phyloP scores from a whole-genome alignment of 768 basidiomycete genomes.

The Tylopilus vinaceipallidus region DNA sequence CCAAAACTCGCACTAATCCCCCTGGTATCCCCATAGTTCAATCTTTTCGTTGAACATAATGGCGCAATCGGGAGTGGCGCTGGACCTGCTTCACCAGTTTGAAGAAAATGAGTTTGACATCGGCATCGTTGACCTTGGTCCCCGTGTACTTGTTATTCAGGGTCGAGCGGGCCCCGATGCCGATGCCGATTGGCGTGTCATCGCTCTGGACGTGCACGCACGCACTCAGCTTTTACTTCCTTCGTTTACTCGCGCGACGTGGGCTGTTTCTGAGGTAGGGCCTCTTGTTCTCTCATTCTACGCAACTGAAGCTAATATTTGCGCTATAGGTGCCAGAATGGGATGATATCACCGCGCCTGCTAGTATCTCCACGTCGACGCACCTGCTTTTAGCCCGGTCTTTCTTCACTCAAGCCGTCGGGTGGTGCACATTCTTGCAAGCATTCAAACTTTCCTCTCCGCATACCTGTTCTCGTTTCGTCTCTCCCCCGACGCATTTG shows the following conservation, averaged over 20 bases:
- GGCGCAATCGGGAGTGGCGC: neutral
- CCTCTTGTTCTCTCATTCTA: neutral
- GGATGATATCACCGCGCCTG: neutral
- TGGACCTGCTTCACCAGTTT: slow-evolving; percentile 16
- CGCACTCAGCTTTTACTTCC: slow-evolving; percentile 2
- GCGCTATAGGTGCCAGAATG: neutral
- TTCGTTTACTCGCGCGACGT: neutral
- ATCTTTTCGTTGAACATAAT: slow-evolving; percentile 7
- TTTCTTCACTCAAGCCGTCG: neutral
- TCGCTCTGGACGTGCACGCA: slow-evolving; percentile 19
- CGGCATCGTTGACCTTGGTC: slow-evolving; percentile 10
- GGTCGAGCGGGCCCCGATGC: neutral
- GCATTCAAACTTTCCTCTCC: slow-evolving; percentile 13
- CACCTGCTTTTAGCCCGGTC: slow-evolving; percentile 16
- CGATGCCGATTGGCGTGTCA: neutral
- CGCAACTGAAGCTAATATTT: neutral
- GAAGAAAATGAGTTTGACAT: slow-evolving; percentile 1
- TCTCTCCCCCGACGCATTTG: neutral
- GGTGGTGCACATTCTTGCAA: slow-evolving; percentile 9
- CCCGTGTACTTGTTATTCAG: slow-evolving; percentile 11
- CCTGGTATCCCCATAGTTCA: slow-evolving; percentile 1
- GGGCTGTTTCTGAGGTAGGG: slow-evolving; percentile 3
- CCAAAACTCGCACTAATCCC: neutral
- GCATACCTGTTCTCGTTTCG: neutral
- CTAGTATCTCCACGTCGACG: slow-evolving; percentile 19